Percentiles rank a stretch among this genome's conserved stretches.
Conservation (phyloP, 371 early-diverging fungal genomes). For the Vairimorpha ceranae region DNA sequence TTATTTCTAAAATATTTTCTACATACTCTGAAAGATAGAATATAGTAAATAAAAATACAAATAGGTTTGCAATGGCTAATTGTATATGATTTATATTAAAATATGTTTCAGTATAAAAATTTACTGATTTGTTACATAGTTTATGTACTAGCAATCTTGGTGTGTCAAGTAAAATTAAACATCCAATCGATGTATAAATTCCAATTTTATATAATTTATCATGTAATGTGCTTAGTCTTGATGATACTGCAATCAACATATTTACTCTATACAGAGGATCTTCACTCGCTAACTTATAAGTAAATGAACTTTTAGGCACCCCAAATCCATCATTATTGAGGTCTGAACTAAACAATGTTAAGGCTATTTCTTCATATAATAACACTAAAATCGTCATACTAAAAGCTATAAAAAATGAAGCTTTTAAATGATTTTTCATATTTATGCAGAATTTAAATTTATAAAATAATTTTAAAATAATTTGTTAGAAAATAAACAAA, state of each 20-base stretch:
- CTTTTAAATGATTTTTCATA: conserved; percentile 30
- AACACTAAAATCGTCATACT: conserved; percentile 21
- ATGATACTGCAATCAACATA: conserved; percentile 7
- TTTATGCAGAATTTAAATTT: neutral
- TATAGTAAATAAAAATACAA: neutral
- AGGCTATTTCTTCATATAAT: conserved; percentile 18
- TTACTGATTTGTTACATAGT: neutral
- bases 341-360: neutral
- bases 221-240: neutral
- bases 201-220: neutral
- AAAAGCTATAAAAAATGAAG: conserved; percentile 19
- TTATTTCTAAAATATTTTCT: neutral
- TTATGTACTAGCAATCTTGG: neutral
- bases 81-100: neutral
- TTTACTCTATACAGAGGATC: neutral
- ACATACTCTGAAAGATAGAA: neutral
- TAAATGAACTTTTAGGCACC: conserved; percentile 16
- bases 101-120: conserved; percentile 1
- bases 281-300: conserved; percentile 24
- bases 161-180: neutral
- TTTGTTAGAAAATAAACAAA: neutral
- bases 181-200: neutral
- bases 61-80: neutral
- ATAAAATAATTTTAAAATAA: neutral
- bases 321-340: conserved; percentile 23